These are phyloP conservation scores for Phytophthora idaei DNA, from an alignment of 352 stramenopile species.

Conservation along the genomic window DNA sequence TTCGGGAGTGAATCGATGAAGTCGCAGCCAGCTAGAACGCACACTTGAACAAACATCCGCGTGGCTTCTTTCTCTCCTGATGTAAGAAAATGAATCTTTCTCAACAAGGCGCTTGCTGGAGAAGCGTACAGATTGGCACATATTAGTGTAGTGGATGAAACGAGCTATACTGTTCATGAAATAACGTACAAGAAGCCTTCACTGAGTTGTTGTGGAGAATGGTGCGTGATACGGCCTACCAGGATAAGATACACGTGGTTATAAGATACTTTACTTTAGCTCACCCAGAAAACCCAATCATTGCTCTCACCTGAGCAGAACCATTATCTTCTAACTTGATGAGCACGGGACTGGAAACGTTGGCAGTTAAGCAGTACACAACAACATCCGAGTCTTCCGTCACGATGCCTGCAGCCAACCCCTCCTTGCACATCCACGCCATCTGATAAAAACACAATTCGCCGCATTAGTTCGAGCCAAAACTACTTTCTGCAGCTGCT, in stretches of 20 bases:
- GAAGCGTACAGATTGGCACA: background rate
- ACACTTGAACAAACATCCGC: slow-evolving; percentile 85
- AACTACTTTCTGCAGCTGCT: background rate
- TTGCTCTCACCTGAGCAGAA: slow-evolving; percentile 44
- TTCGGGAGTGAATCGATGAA: slow-evolving; percentile 83
- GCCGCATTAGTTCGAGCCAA: background rate
- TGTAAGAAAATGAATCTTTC: slow-evolving; percentile 66
- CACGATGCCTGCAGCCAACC: slow-evolving; percentile 64
- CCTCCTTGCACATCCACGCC: slow-evolving; percentile 81
- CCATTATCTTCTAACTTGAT: slow-evolving; percentile 77
- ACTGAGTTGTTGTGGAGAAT: slow-evolving; percentile 57
- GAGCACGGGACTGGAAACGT: slow-evolving; percentile 58
- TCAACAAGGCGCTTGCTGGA: slow-evolving; percentile 59
- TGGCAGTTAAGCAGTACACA: slow-evolving; percentile 69
- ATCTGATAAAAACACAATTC: slow-evolving; percentile 39
- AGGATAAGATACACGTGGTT: background rate
- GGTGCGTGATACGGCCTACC: slow-evolving; percentile 55
- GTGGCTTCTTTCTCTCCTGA: slow-evolving; percentile 61
- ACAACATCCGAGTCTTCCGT: slow-evolving; percentile 85
- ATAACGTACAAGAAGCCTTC: slow-evolving; percentile 37
- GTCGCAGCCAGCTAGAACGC: slow-evolving; percentile 72
- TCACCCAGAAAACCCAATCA: background rate
- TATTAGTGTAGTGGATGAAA: background rate
- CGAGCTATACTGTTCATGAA: background rate
- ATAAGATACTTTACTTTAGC: background rate